A percentile compares a stretch with the other conserved stretches of the same genome.
Evolutionary conservation across 2,329 filamentous ascomycete genomes (phyloP).

Genomic region (Curvularia lunata): DNA sequence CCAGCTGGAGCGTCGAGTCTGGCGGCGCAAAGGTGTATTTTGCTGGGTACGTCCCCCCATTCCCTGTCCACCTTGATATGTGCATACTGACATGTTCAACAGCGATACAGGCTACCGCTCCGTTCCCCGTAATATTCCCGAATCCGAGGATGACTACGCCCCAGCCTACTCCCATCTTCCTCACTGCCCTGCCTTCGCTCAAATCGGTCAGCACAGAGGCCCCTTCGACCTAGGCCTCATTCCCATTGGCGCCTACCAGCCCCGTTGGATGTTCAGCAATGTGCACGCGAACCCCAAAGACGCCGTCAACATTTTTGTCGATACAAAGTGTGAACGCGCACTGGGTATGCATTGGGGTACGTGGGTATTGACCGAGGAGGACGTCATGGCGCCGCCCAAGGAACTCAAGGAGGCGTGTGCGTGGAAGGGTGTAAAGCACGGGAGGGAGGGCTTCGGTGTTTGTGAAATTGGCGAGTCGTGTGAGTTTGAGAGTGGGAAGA

Average conservation of each 20-base stretch:
- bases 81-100: not conserved
- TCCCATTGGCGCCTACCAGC: constrained; percentile 88
- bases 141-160: constrained; percentile 72
- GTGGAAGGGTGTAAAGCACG: constrained; percentile 73
- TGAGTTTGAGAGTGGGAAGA: constrained; percentile 61
- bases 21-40: constrained; percentile 84
- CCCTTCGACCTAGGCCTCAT: constrained; percentile 92
- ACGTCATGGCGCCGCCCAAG: constrained; percentile 80
- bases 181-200: constrained; percentile 79
- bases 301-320: constrained; percentile 84
- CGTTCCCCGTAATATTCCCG: constrained; percentile 68
- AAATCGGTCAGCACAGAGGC: constrained; percentile 80
- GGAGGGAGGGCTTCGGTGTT: constrained; percentile 82
- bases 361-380: constrained; percentile 85
- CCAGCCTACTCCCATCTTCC: constrained; percentile 69
- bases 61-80: too few species aligned
- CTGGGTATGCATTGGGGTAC: constrained; percentile 91
- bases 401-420: constrained; percentile 74
- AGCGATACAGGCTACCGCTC: constrained; percentile 90
- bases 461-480: constrained; percentile 81
- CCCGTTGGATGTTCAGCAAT: constrained; percentile 73
- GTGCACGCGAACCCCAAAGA: constrained; percentile 90
- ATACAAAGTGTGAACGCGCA: constrained; percentile 78
- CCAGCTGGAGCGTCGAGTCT: constrained; percentile 80
- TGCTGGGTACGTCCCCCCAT: constrained; percentile 58